These are phyloP conservation scores for Penicillium alfredii DNA, from an alignment of 495 filamentous ascomycete genomes.

Conservation along the genomic window DNA sequence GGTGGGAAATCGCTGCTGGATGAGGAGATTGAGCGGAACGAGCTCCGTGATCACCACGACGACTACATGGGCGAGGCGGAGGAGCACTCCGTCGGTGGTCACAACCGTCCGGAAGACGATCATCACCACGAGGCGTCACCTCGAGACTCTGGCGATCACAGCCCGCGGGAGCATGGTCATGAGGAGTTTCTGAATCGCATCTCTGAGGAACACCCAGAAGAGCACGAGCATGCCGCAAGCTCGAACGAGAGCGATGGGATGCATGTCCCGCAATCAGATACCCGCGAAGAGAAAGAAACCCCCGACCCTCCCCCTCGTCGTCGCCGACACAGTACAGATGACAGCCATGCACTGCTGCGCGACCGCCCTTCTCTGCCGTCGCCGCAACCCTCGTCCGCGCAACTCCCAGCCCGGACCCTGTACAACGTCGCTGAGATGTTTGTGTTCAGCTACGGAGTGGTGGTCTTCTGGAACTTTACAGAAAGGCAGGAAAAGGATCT, in stretches of 20 bases:
- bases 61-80: constrained; percentile 66
- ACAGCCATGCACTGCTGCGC: constrained; percentile 15
- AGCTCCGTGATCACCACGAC: constrained; percentile 82
- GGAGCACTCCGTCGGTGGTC: constrained; percentile 35
- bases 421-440: constrained; percentile 94
- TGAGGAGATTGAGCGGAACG: constrained; percentile 93
- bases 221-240: constrained; percentile 12
- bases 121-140: constrained; percentile 20
- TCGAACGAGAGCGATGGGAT: constrained; percentile 1
- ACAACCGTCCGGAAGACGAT: constrained; percentile 30
- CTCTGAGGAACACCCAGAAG: constrained; percentile 21
- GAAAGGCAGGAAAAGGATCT: constrained; percentile 95
- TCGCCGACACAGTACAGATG: constrained; percentile 25
- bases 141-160: constrained; percentile 9
- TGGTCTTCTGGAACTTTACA: constrained; percentile 98
- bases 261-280: constrained; percentile 1
- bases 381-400: not conserved
- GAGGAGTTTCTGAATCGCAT: constrained; percentile 13
- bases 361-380: constrained; percentile 15
- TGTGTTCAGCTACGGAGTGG: constrained; percentile 94
- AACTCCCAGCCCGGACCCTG: constrained; percentile 45
- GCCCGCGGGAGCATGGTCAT: constrained; percentile 8
- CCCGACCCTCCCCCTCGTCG: constrained; percentile 14
- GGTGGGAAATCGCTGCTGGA: constrained; percentile 90
- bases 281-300: constrained; percentile 2